Base-by-base conservation (phyloP, 192 early-diverging fungal species). In the Podila clonocystis region DNA sequence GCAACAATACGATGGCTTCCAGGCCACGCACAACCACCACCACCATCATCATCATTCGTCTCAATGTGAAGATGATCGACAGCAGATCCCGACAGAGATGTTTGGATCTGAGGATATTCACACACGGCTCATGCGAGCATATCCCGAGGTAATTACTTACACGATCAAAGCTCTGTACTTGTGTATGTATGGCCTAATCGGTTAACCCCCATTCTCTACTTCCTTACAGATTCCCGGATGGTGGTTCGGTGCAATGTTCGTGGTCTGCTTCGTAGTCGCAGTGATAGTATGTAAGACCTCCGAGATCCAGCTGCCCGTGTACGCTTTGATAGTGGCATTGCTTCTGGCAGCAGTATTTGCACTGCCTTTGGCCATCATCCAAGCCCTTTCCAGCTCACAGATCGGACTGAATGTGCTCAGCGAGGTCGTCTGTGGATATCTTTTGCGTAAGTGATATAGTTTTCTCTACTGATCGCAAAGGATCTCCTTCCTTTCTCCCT, bases 321-420 rank as follows among this genome's bases (percentile, higher is more conserved):
- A 83, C 67, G 72, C 83, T 9, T 36, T 89, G 22, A 55, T 88
- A 12, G 31, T 88, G 34, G 84, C 86, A n/a, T 45, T 90, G 29
- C 31, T 76, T 2, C 24, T 91, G 17, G 74, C 85, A 4, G 50
- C 67, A n/a, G 65, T 83, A 19, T 86, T 85, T 70, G 85, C 85
- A 1, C 30, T 93, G 12, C 91, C 91, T 8, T 71, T 77, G 75
- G 75, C 75, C 19, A 78, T 91, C 36, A 84, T 91, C 55, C 78
- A 85, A 60, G 91, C 88, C 9, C 65, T 92, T 17, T 82, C 89
- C 24, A 88, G 86, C 59, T 83, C 85, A 28, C 82, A 85, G 50
- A 79, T 87, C 49, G 82, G 83, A 28, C 76, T 91, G 38, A 90
- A 89, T 60, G 86, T 93, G 28, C 74, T 91, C 22, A 73, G 90